Conservation (phyloP, 2,329 filamentous ascomycete species). For the Ophiocordyceps camponoti-leonardi region DNA sequence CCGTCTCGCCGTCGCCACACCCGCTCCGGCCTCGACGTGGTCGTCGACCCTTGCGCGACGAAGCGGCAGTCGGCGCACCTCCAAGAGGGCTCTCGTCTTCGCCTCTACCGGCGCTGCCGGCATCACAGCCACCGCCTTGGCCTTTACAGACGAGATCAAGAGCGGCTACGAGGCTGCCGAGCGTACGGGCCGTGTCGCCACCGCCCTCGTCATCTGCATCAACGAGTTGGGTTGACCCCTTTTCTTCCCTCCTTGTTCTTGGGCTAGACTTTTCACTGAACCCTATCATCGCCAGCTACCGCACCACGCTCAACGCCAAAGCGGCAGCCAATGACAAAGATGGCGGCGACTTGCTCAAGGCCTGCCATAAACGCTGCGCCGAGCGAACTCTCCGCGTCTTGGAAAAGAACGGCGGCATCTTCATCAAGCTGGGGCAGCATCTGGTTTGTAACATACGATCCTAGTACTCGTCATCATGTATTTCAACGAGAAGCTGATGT, state of each 20-base stretch:
- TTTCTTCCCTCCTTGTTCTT: neutral
- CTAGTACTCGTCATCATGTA: too few species aligned
- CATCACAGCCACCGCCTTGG: slow-evolving; percentile 27
- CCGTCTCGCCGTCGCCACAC: neutral
- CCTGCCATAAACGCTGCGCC: slow-evolving; percentile 86
- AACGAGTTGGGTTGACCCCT: slow-evolving; percentile 48
- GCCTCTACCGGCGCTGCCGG: slow-evolving; percentile 34
- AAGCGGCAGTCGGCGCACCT: neutral
- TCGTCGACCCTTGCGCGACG: neutral
- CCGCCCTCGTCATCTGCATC: slow-evolving; percentile 62
- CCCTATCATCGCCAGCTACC: slow-evolving; percentile 45
- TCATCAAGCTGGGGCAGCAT: slow-evolving; percentile 95
- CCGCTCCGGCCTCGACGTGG: neutral
- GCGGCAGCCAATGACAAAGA: slow-evolving; percentile 40
- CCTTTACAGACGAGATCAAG: slow-evolving; percentile 53
- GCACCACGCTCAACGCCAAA: slow-evolving; percentile 58
- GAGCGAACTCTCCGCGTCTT: slow-evolving; percentile 70
- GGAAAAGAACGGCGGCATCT: slow-evolving; percentile 94
- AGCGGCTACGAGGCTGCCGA: slow-evolving; percentile 59
- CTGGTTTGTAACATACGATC: slow-evolving; percentile 30
- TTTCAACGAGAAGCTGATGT: slow-evolving; percentile 9
- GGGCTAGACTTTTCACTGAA: neutral
- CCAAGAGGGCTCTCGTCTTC: slow-evolving; percentile 20
- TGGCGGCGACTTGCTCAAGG: slow-evolving; percentile 52
- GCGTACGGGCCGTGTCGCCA: slow-evolving; percentile 62